phyloP scores from a whole-genome alignment of 2,329 filamentous ascomycete species.

The Trichoderma sp. region DNA sequence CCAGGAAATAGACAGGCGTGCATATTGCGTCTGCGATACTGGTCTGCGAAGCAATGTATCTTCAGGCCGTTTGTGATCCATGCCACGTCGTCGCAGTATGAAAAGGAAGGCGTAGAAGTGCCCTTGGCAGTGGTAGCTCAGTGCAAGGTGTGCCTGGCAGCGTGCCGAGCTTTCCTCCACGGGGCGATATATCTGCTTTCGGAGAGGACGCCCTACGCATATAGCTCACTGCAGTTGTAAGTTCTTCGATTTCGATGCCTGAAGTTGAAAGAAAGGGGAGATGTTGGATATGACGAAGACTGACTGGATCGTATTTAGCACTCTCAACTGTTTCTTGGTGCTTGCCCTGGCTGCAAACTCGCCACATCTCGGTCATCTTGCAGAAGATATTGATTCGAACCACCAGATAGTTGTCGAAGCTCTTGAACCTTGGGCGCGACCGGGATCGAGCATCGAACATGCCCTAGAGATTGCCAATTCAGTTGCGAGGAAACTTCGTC shows the following conservation, averaged over 20 bases:
- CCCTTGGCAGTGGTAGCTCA: slow-evolving; percentile 1
- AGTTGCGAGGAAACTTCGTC: slow-evolving; percentile 13
- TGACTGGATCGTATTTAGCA: not conserved
- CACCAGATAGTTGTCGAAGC: slow-evolving; percentile 12
- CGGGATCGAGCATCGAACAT: slow-evolving; percentile 22
- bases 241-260: not conserved
- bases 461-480: slow-evolving; percentile 20
- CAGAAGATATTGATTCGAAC: slow-evolving; percentile 18
- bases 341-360: slow-evolving; percentile 23
- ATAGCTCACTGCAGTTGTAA: slow-evolving; percentile 21
- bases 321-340: slow-evolving; percentile 18
- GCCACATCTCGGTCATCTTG: slow-evolving; percentile 18
- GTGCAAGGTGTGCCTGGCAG: slow-evolving; percentile 19
- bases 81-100: slow-evolving; percentile 21
- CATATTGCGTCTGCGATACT: slow-evolving; percentile 24
- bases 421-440: slow-evolving; percentile 23
- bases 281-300: not conserved
- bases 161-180: slow-evolving; percentile 19
- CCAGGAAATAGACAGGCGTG: slow-evolving; percentile 20
- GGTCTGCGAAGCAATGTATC: slow-evolving; percentile 26
- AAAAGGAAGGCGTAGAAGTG: slow-evolving; percentile 13
- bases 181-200: slow-evolving; percentile 7
- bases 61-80: slow-evolving; percentile 25
- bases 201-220: slow-evolving; percentile 23
- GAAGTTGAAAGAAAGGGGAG: not conserved